Base-by-base conservation (phyloP, 2,329 filamentous ascomycete genomes). In the Penicillium janthinellum region DNA sequence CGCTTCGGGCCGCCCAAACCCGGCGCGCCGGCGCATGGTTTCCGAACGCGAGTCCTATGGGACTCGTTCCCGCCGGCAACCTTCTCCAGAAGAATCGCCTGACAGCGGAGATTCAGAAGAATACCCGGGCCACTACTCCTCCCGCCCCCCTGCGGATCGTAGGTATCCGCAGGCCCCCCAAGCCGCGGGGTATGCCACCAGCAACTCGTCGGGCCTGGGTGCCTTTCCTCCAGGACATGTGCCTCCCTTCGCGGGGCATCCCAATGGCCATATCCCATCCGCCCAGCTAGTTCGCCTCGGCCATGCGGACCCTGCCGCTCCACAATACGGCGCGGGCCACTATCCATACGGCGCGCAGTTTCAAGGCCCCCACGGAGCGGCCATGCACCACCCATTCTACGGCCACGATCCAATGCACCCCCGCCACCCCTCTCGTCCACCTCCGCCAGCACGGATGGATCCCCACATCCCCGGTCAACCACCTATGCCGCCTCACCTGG, bases 21-120 rank as follows among this genome's bases (percentile, higher is more conserved):
- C 69, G 37, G 64, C 69, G 49, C 75, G 75, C 56, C 75, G 75
- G 56, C 74, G 78, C 48, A 67, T 75, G 60, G 58, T 66, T 31
- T 71, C 68, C 54, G 78, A 77, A 57, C 75, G 74, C 56, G 74
- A 75, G 50, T 70, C 72, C 22, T 71, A 70, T 55, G 58, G 64
- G 53, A 77, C 73, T 62, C 77, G 74, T 58, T 74, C 72, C 62
- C 79, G 71, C 64, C 78, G 70, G 70, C 78, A 75, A 65, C 80
- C 76, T 76, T 79, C 73, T 59, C 83, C 84, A 65, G 79, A 79
- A 65, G 79, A 79, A 63, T 80, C 82, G 64, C 80, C 85, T 57
- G 84, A 86, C 79, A 90, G 83, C 73, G 81, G 84, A 79, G 88
- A 90, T 73, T 84, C 84, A 38, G 81, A 90, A 25, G 86, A 90